Evolutionary conservation across 2,329 filamentous ascomycete genomes (phyloP), one percentile per base, ranked within the genome.

Genomic region (Trichoderma asperellum): DNA sequence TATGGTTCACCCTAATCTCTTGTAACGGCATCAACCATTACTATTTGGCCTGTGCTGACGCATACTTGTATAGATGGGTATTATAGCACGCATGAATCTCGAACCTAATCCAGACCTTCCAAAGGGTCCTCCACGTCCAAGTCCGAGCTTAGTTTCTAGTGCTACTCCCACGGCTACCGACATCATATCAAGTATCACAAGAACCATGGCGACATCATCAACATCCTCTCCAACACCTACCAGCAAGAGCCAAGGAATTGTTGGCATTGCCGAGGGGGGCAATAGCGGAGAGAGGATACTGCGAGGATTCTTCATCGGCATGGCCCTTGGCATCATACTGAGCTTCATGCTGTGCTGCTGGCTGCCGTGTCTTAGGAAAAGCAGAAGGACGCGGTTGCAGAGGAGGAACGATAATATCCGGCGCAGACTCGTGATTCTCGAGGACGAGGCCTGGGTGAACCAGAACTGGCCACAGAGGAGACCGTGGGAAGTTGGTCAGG

Each of bases 341-440:
- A 77, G 76, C 53, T 74, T 77, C 64, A 71, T 78, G 55, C 69
- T 77, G 35, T 78, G 78, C 68, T 79, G 78, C 67, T 79, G 78
- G 78, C 73, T 77, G 47, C 77, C 77, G 35, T 79, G 77, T 63
- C 76, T 76, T 49, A 68, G 70, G 35, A 72, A 70, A 64, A 37
- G 14, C 40, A n/a, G 21, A 12, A 14, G 72, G 73, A 40, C 69
- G 68, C 55, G 72, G 70, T 27, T 65, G 10, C 35, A 57, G 62
- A 47, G 62, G 62, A 29, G 62, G 8, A 65, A 65, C 4, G 62
- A 57, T 5, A 57, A 65, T 16, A 65, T 65, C 0, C 52, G 62
- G 10, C 18, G 62, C 18, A 34, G 62, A n/a, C 16, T 65, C 27
- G 62, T 57, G 11, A n/a, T 57, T 16, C 62, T 57, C 5, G 62